Evolutionary conservation across 2,329 filamentous ascomycete genomes (phyloP), one percentile per base, ranked within the genome.

Genomic region (Sarocladium kiliense): DNA sequence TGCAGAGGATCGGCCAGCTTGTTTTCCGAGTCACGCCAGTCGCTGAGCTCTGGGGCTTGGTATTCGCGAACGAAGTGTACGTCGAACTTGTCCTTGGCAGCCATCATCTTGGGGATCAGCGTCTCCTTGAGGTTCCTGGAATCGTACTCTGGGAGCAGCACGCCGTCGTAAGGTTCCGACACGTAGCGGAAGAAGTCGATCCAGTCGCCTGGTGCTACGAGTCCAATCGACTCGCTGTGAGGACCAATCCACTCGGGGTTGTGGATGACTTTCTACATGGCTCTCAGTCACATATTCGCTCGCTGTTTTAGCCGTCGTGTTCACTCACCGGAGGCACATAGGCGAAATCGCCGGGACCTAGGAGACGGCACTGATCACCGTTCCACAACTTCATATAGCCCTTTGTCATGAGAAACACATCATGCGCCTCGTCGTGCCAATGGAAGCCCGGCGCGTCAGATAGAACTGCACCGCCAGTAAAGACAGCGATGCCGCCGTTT

Each of bases 141-240:
- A 61, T 84, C 80, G 34, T 68, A 64, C 53, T 80, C 74, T 1
- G 80, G 80, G 16, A 79, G 72, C 18, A 82, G 59, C 1, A 77
- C 60, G 1, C 80, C 79, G 3, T 67, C 58, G 55, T 77, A 82
- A 0, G 76, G 69, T 63, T 84, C 80, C 26, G 74, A 74, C 7
- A 84, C 74, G 62, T 80, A 77, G 51, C 80, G 74, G 68, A 84
- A 84, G 68, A 84, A 84, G 60, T 84, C 79, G 26, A 81, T 70
- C 81, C 80, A 84, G 61, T 80, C 79, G 4, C 79, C 80, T 0
- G 80, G 80, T 0, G 77, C 77, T 26, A 84, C 77, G 3, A 84
- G 65, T 14, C 80, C 79, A 1, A 79, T 66, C 19, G 74, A 74
- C 58, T 84, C 81, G 2, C 78, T 79, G 58, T 82, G 77, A 0